Percentiles rank a stretch among this genome's conserved stretches.
Evolutionary conservation across 352 stramenopile species (phyloP).

Genomic region (Phytopythium vexans): DNA sequence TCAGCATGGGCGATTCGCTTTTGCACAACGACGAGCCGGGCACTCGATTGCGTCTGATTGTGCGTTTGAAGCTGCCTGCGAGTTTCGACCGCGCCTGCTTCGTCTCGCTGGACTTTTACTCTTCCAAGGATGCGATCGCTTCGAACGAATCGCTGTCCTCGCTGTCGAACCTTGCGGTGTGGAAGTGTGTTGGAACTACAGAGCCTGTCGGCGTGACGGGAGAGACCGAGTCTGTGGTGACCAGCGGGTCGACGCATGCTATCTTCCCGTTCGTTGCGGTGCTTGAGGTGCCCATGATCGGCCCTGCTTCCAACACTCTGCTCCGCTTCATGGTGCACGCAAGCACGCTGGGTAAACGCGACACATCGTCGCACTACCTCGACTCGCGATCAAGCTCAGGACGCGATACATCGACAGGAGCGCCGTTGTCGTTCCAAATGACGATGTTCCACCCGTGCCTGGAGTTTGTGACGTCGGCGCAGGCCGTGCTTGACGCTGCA

Average conservation of each 20-base stretch:
- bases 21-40: conserved; percentile 78
- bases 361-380: conserved; percentile 36
- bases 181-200: conserved; percentile 83
- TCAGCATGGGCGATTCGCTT: conserved; percentile 75
- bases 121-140: conserved; percentile 61
- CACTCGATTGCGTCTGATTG: conserved; percentile 79
- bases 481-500: conserved; percentile 79
- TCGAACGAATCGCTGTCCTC: conserved; percentile 44
- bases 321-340: conserved; percentile 86
- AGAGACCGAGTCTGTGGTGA: conserved; percentile 64
- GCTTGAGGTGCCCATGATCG: conserved; percentile 77
- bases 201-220: conserved; percentile 67
- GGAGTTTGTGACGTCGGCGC: conserved; percentile 85
- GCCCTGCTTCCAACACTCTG: conserved; percentile 75
- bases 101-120: conserved; percentile 82
- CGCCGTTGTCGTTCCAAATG: conserved; percentile 76
- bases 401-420: conserved; percentile 34
- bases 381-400: conserved; percentile 40
- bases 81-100: conserved; percentile 78
- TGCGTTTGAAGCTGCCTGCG: conserved; percentile 76
- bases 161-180: conserved; percentile 56
- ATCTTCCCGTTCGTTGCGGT: conserved; percentile 87
- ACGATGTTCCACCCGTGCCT: conserved; percentile 84
- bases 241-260: conserved; percentile 45
- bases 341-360: conserved; percentile 68